These are phyloP conservation scores for Globisporangium spinosum DNA, from an alignment of 352 stramenopile genomes.

Conservation along the genomic window DNA sequence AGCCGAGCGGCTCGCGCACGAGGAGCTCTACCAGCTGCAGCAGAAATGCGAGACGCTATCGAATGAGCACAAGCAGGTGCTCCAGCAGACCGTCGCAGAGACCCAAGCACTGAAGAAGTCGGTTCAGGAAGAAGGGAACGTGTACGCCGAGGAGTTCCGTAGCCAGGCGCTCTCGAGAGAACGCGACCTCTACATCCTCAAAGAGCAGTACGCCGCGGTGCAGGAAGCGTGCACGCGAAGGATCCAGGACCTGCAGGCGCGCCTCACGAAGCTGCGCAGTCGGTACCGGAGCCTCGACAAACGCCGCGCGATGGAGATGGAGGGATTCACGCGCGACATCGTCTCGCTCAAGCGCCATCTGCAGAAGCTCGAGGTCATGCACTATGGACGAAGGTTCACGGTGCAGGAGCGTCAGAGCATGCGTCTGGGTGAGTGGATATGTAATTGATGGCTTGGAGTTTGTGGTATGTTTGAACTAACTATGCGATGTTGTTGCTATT, in stretches of 20 bases:
- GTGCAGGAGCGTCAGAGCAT: slow-evolving; percentile 43
- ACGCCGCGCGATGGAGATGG: slow-evolving; percentile 77
- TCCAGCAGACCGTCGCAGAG: slow-evolving; percentile 42
- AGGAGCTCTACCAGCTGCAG: slow-evolving; percentile 48
- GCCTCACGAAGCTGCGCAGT: slow-evolving; percentile 54
- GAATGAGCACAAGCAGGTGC: slow-evolving; percentile 38
- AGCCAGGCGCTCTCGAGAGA: slow-evolving; percentile 55
- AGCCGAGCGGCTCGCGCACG: slow-evolving; percentile 46
- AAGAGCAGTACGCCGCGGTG: slow-evolving; percentile 72
- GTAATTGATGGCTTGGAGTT: background rate
- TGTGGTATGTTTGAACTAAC: background rate
- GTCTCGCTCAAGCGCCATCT: slow-evolving; percentile 56
- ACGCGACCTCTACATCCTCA: slow-evolving; percentile 66
- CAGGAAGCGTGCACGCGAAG: slow-evolving; percentile 64
- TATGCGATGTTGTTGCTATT: background rate
- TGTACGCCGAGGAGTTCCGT: slow-evolving; percentile 50
- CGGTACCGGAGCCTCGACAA: slow-evolving; percentile 65
- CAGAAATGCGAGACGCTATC: slow-evolving; percentile 35
- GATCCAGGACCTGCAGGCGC: slow-evolving; percentile 68
- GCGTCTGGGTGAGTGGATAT: slow-evolving; percentile 28
- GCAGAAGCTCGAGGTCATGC: slow-evolving; percentile 66
- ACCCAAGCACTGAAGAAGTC: slow-evolving; percentile 42
- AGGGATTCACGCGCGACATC: slow-evolving; percentile 74
- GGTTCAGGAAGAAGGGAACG: slow-evolving; percentile 51
- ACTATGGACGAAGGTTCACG: slow-evolving; percentile 52